Base-by-base conservation (phyloP, 2,329 filamentous ascomycete genomes). In the Sporothrix phasma region DNA sequence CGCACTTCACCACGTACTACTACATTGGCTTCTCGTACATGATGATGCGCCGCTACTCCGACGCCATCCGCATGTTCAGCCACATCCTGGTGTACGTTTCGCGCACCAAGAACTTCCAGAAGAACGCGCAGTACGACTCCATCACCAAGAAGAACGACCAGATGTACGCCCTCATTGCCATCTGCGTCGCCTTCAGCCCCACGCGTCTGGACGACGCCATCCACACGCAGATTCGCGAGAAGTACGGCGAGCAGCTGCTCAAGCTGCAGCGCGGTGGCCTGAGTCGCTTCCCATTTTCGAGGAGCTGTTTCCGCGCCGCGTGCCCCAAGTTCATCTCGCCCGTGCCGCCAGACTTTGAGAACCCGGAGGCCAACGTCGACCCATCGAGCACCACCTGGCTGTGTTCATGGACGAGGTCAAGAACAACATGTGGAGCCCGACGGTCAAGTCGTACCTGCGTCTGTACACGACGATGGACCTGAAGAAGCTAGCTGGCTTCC, bases 91-190 rank as follows among this genome's bases (percentile, higher is more conserved):
- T 99, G 79, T 99, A 97, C 80, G 92, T 99, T 70, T 96, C 92
- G 71, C 85, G 94, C 73, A 99, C 94, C 74, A 99, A 99, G 89
- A 97, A 97, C 84, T 97, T 97, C 87, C 94, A 99, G 80, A 99
- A 97, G 87, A 96, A 92, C 76, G 89, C 90, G 31, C 89, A 96
- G 80, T 97, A 96, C 81, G 94, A 99, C 78, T 95, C 91, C 68
- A 97, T 97, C 78, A 92, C 90, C 73, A 99, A 99, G 89, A 97
- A 97, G 87, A 97, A 96, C 78, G 94, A 99, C 78, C 94, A 99
- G 83, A 97, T 99, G 93, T 97, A 97, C 77, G 94, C 94, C 45
- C 85, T 99, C 70, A 95, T 99, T 72, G 93, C 94, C 77, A 97
- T 99, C 80, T 99, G 94, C 78, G 92, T 97, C 65, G 92, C 94